These are phyloP conservation scores for Aspergillus tubingensis DNA, from an alignment of 2,329 filamentous ascomycete species.

Conservation along the genomic window DNA sequence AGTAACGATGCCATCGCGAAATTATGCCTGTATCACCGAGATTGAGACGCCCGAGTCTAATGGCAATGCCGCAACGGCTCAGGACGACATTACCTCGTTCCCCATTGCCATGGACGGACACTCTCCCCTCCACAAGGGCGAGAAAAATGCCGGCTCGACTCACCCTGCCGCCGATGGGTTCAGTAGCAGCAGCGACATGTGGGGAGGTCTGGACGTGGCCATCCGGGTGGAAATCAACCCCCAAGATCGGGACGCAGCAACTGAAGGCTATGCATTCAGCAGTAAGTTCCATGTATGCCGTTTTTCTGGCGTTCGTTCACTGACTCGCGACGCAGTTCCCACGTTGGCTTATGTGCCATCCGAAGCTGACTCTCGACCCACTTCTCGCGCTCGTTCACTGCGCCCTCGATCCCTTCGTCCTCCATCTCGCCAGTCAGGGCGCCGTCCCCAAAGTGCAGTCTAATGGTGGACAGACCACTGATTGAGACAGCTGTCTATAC, in stretches of 20 bases:
- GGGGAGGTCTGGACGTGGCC: slow-evolving; percentile 48
- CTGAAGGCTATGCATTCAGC: slow-evolving; percentile 52
- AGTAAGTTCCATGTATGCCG: slow-evolving; percentile 38
- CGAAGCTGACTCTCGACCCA: slow-evolving; percentile 14
- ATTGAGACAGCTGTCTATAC: not conserved
- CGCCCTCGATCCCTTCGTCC: slow-evolving; percentile 16
- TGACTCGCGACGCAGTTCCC: slow-evolving; percentile 21
- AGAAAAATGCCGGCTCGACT: slow-evolving; percentile 72
- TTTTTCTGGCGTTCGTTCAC: not conserved
- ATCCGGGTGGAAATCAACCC: slow-evolving; percentile 52
- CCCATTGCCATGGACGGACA: slow-evolving; percentile 63
- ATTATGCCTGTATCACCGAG: slow-evolving; percentile 66
- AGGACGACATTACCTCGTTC: slow-evolving; percentile 32
- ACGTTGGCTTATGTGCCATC: slow-evolving; percentile 17
- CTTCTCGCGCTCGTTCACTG: slow-evolving; percentile 19
- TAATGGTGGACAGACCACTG: not conserved
- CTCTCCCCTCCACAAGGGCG: slow-evolving; percentile 71
- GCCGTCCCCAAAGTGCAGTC: slow-evolving; percentile 20
- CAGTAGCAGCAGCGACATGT: slow-evolving; percentile 38
- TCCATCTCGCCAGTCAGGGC: slow-evolving; percentile 15
- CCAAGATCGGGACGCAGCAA: slow-evolving; percentile 41
- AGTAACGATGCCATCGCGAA: slow-evolving; percentile 76
- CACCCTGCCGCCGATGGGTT: slow-evolving; percentile 69
- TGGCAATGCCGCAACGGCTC: slow-evolving; percentile 17
- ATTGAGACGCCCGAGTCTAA: slow-evolving; percentile 33